Base-by-base conservation (phyloP, 345 rosid genomes). In the Heritiera fomes region DNA sequence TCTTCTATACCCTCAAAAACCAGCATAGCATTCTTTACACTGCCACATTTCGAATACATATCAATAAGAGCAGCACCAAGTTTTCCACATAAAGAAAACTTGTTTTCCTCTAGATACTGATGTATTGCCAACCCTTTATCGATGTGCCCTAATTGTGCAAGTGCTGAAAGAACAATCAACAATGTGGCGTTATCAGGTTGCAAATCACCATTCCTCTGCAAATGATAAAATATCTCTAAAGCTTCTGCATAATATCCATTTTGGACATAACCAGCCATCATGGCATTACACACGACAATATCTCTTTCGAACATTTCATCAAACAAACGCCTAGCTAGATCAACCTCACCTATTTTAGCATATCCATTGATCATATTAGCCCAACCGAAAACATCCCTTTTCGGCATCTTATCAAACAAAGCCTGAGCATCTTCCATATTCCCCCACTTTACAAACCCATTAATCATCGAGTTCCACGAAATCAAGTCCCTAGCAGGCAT, bases 391-490 rank as follows among this genome's bases (percentile, higher is more conserved):
- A 90, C 92, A 83, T 87, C 91, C 69, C 80, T 87, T 70, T 53
- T 75, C 4, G 87, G 89, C 81, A 90, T 87, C 82, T 61, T 66
- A 80, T 86, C 79, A 47, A 88, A 89, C 52, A 91, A 83, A 11
- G 50, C 69, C 71, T 82, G 84, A 2, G 89, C 89, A 20, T 84
- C 81, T 11, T 86, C 80, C 18, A 88, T 79, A 76, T 83, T 89
- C 63, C 92, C 87, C 9, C 80, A 80, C 66, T 88, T 85, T 2
- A 89, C 86, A 73, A 84, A 89, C 15, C 92, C 94, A 80, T 87
- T 78, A 60, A 87, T 84, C 92, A 90, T 76, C 1, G 90, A 84
- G 46, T 90, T 89, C 94, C 92, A 90, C 0, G 94, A 87, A 79
- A 90, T 85, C 78, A 87, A 87, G 53, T 90, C 88, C 78, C 85